phyloP scores from a whole-genome alignment of 2,329 filamentous ascomycete species.

The Dactylella cylindrospora region DNA sequence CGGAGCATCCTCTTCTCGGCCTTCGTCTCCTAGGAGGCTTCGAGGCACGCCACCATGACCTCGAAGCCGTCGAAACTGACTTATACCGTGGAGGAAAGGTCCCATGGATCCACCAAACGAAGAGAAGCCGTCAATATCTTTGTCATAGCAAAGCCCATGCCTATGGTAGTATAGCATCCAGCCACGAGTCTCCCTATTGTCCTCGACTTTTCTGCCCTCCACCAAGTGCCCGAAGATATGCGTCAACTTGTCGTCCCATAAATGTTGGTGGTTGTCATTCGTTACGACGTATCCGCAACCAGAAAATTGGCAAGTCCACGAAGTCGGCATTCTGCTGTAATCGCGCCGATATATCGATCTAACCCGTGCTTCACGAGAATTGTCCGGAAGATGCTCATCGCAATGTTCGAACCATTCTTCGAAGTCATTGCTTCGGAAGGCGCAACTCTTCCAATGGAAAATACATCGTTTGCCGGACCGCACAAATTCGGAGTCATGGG shows the following conservation, averaged over 20 bases:
- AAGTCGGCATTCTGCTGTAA: slow-evolving; percentile 9
- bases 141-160: background rate
- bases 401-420: slow-evolving; percentile 20
- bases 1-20: too few species aligned
- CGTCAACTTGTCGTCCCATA: slow-evolving; percentile 25
- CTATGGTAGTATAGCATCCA: slow-evolving; percentile 31
- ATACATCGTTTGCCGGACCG: slow-evolving; percentile 21
- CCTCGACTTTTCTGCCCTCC: background rate
- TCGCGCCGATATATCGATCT: background rate
- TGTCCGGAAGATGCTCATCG: slow-evolving; percentile 6
- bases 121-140: too few species aligned
- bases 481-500: background rate
- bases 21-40: too few species aligned
- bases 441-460: slow-evolving; percentile 22
- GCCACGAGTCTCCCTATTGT: slow-evolving; percentile 4
- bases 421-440: background rate
- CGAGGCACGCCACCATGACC: too few species aligned
- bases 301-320: slow-evolving; percentile 30
- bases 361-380: background rate
- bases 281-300: background rate
- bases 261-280: background rate
- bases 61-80: too few species aligned
- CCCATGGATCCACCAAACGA: too few species aligned
- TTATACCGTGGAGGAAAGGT: too few species aligned
- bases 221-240: slow-evolving; percentile 23